Evolutionary conservation across 331 rosid genomes (phyloP).

Genomic region (Ulmus americana): DNA sequence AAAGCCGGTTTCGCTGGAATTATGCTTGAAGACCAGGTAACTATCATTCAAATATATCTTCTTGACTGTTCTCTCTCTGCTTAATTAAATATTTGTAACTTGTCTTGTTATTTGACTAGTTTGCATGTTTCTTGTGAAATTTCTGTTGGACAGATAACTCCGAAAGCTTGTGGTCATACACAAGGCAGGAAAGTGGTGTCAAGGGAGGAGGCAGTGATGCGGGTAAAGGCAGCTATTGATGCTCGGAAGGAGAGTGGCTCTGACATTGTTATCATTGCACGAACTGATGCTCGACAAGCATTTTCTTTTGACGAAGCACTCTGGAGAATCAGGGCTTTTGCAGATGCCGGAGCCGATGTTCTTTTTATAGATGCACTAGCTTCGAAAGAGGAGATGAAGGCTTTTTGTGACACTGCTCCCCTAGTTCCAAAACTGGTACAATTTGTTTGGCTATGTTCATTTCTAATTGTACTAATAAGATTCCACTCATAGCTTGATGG

Average conservation of each 20-base stretch:
- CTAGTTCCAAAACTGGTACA: conserved; percentile 70
- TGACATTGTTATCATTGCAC: conserved; percentile 83
- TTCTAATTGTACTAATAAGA: no score
- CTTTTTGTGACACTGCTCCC: conserved; percentile 68
- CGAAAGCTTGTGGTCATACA: conserved; percentile 97
- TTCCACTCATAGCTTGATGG: no score
- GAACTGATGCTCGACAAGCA: conserved; percentile 88
- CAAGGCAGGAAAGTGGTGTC: conserved; percentile 79
- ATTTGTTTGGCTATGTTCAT: no score
- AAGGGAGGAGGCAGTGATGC: conserved; percentile 79
- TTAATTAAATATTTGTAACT: no score
- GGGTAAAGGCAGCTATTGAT: conserved; percentile 80
- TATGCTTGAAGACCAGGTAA: conserved; percentile 83
- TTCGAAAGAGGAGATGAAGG: conserved; percentile 75
- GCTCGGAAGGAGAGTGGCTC: conserved; percentile 86
- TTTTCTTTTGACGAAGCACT: conserved; percentile 70
- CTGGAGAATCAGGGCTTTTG: conserved; percentile 62
- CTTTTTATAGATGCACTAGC: conserved; percentile 76
- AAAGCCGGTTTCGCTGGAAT: conserved; percentile 81
- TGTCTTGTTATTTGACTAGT: neutral
- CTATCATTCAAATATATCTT: no score
- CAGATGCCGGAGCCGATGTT: conserved; percentile 94
- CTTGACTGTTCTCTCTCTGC: no score
- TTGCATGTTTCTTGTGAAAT: conserved; percentile 15
- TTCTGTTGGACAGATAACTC: conserved; percentile 53